phyloP scores from a whole-genome alignment of 1,284 basidiomycete genomes.

The Boletellus deceptivus region DNA sequence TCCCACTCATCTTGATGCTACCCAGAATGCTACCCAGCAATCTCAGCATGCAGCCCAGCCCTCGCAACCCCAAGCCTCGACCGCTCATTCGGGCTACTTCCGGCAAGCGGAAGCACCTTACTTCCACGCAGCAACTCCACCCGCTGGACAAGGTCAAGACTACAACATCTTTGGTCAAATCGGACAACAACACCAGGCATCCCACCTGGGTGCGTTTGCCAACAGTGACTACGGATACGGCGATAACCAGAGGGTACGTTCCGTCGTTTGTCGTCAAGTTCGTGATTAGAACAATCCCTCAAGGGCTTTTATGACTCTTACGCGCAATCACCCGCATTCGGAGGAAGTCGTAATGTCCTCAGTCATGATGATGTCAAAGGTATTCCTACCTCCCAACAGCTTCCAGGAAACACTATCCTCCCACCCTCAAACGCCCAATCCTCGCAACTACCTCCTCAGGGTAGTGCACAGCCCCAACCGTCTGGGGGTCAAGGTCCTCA shows the following conservation, averaged over 20 bases:
- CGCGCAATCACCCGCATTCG: constrained; percentile 56
- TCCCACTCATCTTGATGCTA: constrained; percentile 58
- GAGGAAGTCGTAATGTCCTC: constrained; percentile 56
- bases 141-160: constrained; percentile 63
- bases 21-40: constrained; percentile 47
- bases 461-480: constrained; percentile 51
- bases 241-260: constrained; percentile 57
- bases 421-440: constrained; percentile 51
- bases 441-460: constrained; percentile 51
- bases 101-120: constrained; percentile 66
- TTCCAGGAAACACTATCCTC: constrained; percentile 46
- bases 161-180: constrained; percentile 70
- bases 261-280: constrained; percentile 2
- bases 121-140: constrained; percentile 73
- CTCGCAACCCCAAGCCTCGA: constrained; percentile 33
- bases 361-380: constrained; percentile 72
- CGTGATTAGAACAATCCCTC: constrained; percentile 17
- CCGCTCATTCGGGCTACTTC: constrained; percentile 52
- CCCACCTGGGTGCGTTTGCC: constrained; percentile 59
- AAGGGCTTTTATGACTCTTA: constrained; percentile 77
- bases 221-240: constrained; percentile 64
- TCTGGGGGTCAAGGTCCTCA: constrained; percentile 59
- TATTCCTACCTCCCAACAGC: constrained; percentile 56
- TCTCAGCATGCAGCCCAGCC: constrained; percentile 33
- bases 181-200: constrained; percentile 48